Conservation (phyloP, 768 basidiomycete species). For the Tricholoma matsutake region DNA sequence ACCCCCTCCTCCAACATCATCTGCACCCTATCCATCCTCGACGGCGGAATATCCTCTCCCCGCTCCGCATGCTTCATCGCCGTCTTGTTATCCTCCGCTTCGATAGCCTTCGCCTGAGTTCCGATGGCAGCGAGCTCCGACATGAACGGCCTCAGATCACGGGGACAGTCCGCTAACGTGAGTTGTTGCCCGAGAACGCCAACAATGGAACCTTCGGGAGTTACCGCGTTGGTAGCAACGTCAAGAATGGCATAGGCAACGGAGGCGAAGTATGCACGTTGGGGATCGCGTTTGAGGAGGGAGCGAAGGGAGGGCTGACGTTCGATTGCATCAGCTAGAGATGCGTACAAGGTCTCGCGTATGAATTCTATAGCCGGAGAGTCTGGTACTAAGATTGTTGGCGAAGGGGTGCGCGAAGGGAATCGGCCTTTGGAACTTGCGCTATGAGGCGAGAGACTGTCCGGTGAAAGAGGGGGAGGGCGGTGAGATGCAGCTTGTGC, state of each 20-base stretch:
- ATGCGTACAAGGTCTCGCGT: constrained; percentile 84
- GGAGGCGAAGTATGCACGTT: constrained; percentile 76
- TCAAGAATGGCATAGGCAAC: constrained; percentile 72
- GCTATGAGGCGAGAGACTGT: constrained; percentile 26
- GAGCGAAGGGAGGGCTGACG: constrained; percentile 48
- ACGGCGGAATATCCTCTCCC: constrained; percentile 32
- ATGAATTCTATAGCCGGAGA: constrained; percentile 74
- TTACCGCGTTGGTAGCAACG: constrained; percentile 52
- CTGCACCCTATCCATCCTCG: constrained; percentile 58
- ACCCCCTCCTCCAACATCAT: constrained; percentile 58
- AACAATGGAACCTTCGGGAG: constrained; percentile 47
- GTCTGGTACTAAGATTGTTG: constrained; percentile 41
- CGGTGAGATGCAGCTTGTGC: constrained; percentile 15
- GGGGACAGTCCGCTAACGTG: constrained; percentile 59
- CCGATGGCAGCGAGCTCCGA: constrained; percentile 57
- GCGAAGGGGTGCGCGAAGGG: constrained; percentile 30
- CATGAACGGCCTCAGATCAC: constrained; percentile 67
- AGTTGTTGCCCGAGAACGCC: constrained; percentile 59
- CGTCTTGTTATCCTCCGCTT: constrained; percentile 48
- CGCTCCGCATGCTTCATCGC: constrained; percentile 44
- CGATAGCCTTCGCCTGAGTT: constrained; percentile 42
- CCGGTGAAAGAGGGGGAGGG: constrained; percentile 24
- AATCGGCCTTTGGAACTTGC: constrained; percentile 8
- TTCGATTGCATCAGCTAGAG: constrained; percentile 68
- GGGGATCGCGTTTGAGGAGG: constrained; percentile 58